phyloP scores from a whole-genome alignment of 768 basidiomycete genomes.

The Boletus huronensis region DNA sequence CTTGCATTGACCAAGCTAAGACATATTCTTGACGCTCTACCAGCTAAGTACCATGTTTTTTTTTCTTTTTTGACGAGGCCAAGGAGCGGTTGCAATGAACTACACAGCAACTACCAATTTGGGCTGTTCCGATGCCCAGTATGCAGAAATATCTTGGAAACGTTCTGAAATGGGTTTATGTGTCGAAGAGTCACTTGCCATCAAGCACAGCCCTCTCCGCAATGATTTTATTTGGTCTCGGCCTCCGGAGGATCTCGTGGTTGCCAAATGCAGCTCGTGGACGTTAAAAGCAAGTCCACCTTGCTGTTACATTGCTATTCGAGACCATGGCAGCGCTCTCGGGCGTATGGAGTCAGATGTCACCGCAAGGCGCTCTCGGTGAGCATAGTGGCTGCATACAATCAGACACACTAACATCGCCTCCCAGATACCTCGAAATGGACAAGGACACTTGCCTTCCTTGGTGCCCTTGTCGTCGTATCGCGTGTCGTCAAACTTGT shows the following conservation, averaged over 20 bases:
- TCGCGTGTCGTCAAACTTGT: conserved; percentile 18
- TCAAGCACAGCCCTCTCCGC: background rate
- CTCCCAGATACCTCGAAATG: background rate
- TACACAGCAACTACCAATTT: too few relatives aligned
- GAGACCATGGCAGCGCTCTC: background rate
- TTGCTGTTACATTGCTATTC: background rate
- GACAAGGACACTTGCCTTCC: background rate
- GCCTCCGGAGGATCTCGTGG: background rate
- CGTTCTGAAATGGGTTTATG: too few relatives aligned
- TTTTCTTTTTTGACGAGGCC: too few relatives aligned
- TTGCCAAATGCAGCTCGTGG: too few relatives aligned
- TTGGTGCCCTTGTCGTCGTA: conserved; percentile 5
- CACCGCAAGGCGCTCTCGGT: background rate
- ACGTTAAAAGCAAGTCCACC: background rate
- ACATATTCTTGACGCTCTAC: too few relatives aligned
- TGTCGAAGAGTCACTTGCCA: background rate
- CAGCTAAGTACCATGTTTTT: too few relatives aligned
- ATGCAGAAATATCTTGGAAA: too few relatives aligned
- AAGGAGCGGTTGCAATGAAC: too few relatives aligned
- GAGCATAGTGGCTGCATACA: background rate
- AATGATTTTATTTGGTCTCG: background rate
- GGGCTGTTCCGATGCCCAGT: too few relatives aligned
- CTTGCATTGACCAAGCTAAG: too few relatives aligned
- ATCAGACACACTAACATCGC: background rate
- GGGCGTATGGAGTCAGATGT: background rate